These are phyloP conservation scores for Tuber umbilicatum DNA, from an alignment of 495 filamentous ascomycete species.

Conservation along the genomic window DNA sequence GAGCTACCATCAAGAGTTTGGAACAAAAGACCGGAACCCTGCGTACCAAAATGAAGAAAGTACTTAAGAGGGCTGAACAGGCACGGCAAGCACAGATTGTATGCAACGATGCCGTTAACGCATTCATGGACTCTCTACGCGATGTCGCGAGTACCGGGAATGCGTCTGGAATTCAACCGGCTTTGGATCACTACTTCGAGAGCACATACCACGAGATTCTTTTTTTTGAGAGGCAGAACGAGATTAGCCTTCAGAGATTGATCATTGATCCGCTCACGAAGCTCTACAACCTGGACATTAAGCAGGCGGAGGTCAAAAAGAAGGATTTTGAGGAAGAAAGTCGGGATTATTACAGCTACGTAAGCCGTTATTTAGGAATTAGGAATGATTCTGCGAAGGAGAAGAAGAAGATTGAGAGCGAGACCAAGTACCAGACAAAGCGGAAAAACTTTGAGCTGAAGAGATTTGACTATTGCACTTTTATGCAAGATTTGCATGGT, in stretches of 20 bases:
- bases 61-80: conserved; percentile 82
- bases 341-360: conserved; percentile 92
- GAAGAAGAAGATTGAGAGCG: conserved; percentile 89
- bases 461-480: conserved; percentile 97
- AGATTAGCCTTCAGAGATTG: conserved; percentile 74
- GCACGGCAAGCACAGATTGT: conserved; percentile 69
- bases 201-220: conserved; percentile 91
- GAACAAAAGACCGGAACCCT: conserved; percentile 97
- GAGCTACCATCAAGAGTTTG: conserved; percentile 91
- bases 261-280: conserved; percentile 90
- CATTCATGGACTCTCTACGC: conserved; percentile 77
- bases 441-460: conserved; percentile 91
- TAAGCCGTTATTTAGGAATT: conserved; percentile 89
- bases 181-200: conserved; percentile 95
- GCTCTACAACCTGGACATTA: conserved; percentile 92
- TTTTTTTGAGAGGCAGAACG: conserved; percentile 75
- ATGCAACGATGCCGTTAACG: conserved; percentile 75
- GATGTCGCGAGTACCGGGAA: conserved; percentile 80
- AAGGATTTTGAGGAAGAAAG: conserved; percentile 98
- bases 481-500: conserved; percentile 97
- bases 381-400: conserved; percentile 92
- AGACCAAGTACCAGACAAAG: conserved; percentile 92
- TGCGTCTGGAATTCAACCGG: conserved; percentile 89
- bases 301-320: conserved; percentile 94
- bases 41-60: conserved; percentile 87